Conservation (phyloP, 805 yeast species). For the Saccharomycopsis schoenii region DNA sequence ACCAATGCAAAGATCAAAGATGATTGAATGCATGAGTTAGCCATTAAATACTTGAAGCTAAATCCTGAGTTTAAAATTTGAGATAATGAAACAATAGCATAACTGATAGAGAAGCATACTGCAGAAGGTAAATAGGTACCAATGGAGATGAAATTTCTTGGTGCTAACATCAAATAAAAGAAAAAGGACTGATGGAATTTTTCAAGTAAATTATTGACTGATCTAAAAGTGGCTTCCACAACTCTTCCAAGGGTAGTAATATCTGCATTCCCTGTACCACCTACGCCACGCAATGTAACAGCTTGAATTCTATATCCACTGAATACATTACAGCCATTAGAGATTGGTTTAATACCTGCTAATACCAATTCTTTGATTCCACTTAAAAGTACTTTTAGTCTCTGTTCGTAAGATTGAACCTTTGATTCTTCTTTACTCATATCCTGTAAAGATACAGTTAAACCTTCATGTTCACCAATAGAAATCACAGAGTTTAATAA, state of each 20-base stretch:
- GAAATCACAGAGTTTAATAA: conserved; percentile 72
- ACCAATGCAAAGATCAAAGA: conserved; percentile 26
- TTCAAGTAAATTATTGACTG: conserved; percentile 85
- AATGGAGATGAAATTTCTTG: conserved; percentile 77
- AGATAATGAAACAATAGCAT: conserved; percentile 58
- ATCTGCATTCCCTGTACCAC: conserved; percentile 51
- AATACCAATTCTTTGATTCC: conserved; percentile 64
- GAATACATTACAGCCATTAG: conserved; percentile 79
- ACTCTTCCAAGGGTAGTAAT: conserved; percentile 88
- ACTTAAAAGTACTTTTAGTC: conserved; percentile 47
- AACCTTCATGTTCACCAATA: conserved; percentile 66
- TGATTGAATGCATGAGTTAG: conserved; percentile 24
- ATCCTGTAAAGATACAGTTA: conserved; percentile 58
- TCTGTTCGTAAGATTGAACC: conserved; percentile 38
- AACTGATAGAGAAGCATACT: conserved; percentile 56
- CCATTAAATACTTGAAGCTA: conserved; percentile 20
- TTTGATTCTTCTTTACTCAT: conserved; percentile 37
- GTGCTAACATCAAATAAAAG: conserved; percentile 75
- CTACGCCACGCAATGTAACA: conserved; percentile 64
- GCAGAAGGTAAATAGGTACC: conserved; percentile 91
- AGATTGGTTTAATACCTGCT: conserved; percentile 49
- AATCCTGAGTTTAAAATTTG: conserved; percentile 38
- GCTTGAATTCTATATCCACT: conserved; percentile 96
- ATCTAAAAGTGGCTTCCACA: conserved; percentile 76
- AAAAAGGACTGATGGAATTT: conserved; percentile 96